Base-by-base conservation (phyloP, 352 stramenopile genomes). In the Globisporangium radiosum region DNA sequence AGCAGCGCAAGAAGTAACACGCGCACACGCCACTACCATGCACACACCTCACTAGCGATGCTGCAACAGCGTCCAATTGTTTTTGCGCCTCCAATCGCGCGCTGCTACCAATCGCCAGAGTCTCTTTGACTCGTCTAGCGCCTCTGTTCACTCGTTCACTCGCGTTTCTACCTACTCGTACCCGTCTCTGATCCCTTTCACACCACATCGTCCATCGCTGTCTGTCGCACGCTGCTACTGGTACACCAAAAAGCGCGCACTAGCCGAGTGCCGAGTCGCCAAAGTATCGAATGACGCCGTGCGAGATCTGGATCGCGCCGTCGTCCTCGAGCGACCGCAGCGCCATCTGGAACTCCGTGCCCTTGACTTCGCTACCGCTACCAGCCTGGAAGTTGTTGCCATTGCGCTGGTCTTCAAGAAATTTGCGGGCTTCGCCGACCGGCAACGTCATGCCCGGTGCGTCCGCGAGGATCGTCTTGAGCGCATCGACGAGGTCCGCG, bases 281-380 rank as follows among this genome's bases (percentile, higher is more conserved):
- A 53, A 90, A 87, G 64, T 80, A 90, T 45, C 80, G 78, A 49
- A 94, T 81, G 47, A 89, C 71, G 13, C 93, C 81, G 65, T 98
- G 91, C 17, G 92, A 95, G 44, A 97, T 87, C 69, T 98, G 90
- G 56, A 98, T 79, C 36, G 97, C 66, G 48, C 85, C 93, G 64
- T 98, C 92, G 45, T 93, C 84, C 59, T 98, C 94, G 52, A 98
- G 76, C 49, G 81, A 70, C 4, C 89, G 84, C 39, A 98, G 64
- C 10, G 90, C 88, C 63, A 91, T 87, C 43, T 95, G 76, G 51
- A 98, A 87, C 58, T 98, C 86, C 25, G 84, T 78, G 52, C 85
- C 78, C 50, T 91, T 82, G 40, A 98, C 66, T 57, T 87, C 72
- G 9, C 54, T 57, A 50, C 94, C 87, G 14, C 75, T 38, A 6